These are phyloP conservation scores for Plasmodium falciparum DNA, from an alignment of 169 alveolate genomes.

Conservation along the genomic window DNA sequence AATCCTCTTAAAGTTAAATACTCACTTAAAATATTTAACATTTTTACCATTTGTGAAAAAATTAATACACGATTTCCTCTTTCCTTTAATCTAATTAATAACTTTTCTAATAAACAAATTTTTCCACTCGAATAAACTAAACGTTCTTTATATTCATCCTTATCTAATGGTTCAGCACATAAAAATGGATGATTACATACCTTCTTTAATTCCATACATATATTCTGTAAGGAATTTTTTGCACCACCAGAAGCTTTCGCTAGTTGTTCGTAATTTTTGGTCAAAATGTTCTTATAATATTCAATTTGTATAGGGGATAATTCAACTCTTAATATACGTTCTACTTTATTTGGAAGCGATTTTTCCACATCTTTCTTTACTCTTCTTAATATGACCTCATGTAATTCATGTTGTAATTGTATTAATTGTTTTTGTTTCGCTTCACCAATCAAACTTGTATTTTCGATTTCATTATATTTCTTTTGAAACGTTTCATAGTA, in stretches of 20 bases:
- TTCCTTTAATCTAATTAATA: conserved; percentile 91
- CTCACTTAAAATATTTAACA: conserved; percentile 97
- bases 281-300: conserved; percentile 89
- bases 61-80: conserved; percentile 96
- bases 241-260: conserved; percentile 92
- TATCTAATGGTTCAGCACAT: conserved; percentile 95
- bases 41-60: conserved; percentile 97
- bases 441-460: conserved; percentile 91
- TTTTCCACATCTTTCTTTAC: conserved; percentile 94
- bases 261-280: conserved; percentile 92
- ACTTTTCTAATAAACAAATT: conserved; percentile 95
- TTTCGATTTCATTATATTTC: conserved; percentile 90
- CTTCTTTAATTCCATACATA: conserved; percentile 97
- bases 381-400: conserved; percentile 90
- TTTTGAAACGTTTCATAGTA: conserved; percentile 88
- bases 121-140: conserved; percentile 94
- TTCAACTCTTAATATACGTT: conserved; percentile 92
- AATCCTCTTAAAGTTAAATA: conserved; percentile 95
- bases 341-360: conserved; percentile 93
- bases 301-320: conserved; percentile 92
- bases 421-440: conserved; percentile 89
- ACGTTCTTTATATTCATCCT: conserved; percentile 88
- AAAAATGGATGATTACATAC: conserved; percentile 99
- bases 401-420: conserved; percentile 90
- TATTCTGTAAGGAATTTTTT: conserved; percentile 90